Conservation (phyloP, 257 asterid species). For the Solanum sparsipilum region DNA sequence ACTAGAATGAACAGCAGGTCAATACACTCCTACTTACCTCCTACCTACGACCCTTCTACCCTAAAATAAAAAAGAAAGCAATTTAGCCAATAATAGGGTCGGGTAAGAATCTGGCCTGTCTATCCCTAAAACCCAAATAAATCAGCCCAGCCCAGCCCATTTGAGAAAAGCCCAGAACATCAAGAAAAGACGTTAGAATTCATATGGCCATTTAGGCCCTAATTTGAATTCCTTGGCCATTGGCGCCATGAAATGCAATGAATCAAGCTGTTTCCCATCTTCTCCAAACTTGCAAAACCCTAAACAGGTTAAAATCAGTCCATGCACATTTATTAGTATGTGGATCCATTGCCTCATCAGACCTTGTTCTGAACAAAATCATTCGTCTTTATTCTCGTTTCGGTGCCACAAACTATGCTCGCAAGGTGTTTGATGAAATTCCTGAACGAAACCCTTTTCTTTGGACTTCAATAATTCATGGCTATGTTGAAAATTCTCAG, state of each 20-base stretch:
- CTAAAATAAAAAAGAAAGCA: too few species aligned
- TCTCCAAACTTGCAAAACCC: conserved; percentile 6
- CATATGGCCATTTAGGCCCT: not conserved
- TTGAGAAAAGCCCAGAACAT: not conserved
- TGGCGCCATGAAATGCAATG: conserved; percentile 11
- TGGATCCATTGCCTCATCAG: not conserved
- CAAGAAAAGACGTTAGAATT: not conserved
- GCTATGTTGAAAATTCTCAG: conserved; percentile 8
- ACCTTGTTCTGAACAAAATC: not conserved
- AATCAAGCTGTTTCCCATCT: not conserved
- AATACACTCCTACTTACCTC: too few species aligned
- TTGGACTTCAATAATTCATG: conserved; percentile 12
- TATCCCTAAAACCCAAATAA: not conserved
- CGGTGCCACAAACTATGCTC: not conserved
- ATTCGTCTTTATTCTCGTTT: not conserved
- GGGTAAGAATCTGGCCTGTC: not conserved
- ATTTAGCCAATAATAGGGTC: not conserved
- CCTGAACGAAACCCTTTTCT: conserved; percentile 3
- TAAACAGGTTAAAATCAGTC: not conserved
- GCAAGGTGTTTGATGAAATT: conserved; percentile 10
- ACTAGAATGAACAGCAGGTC: not conserved
- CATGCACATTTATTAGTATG: not conserved
- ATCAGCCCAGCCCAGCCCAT: not conserved
- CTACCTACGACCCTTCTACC: too few species aligned
- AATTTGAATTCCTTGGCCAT: not conserved